A percentile compares a stretch with the other conserved stretches of the same genome.
These are phyloP conservation scores for Neurospora hispaniola DNA, from an alignment of 495 filamentous ascomycete species.

Conservation along the genomic window DNA sequence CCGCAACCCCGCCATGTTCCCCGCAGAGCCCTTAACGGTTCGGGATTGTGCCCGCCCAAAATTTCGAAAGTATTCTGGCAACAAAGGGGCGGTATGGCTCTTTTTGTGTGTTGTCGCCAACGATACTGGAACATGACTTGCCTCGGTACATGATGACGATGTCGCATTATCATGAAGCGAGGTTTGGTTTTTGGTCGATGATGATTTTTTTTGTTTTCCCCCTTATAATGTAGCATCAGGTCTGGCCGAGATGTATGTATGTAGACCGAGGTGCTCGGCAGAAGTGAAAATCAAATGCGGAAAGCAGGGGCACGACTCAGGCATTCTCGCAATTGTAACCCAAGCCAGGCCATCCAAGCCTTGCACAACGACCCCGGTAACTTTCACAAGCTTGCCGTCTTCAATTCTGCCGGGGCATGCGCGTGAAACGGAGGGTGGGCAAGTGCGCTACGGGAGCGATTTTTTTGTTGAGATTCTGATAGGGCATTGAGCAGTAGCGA, in stretches of 20 bases:
- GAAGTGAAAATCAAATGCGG: background rate
- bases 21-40: background rate
- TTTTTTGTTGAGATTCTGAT: slow-evolving; percentile 1
- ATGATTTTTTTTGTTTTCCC: background rate
- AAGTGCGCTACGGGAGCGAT: background rate
- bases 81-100: background rate
- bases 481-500: background rate
- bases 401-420: background rate
- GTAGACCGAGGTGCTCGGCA: background rate
- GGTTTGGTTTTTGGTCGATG: background rate
- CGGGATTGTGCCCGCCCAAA: background rate
- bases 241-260: background rate
- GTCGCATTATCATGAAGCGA: background rate
- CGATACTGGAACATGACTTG: background rate
- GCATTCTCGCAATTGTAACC: background rate
- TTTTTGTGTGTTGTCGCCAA: background rate
- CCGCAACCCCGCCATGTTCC: background rate
- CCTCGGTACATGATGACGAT: background rate
- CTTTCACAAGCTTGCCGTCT: background rate
- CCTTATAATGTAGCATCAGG: background rate
- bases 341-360: background rate
- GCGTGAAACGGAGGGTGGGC: background rate
- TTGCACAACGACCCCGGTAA: background rate
- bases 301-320: background rate
- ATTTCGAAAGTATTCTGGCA: background rate